A percentile compares a stretch with the other conserved stretches of the same genome.
Conservation (phyloP, 2,329 filamentous ascomycete genomes). For the Fusarium pseudonygamai region DNA sequence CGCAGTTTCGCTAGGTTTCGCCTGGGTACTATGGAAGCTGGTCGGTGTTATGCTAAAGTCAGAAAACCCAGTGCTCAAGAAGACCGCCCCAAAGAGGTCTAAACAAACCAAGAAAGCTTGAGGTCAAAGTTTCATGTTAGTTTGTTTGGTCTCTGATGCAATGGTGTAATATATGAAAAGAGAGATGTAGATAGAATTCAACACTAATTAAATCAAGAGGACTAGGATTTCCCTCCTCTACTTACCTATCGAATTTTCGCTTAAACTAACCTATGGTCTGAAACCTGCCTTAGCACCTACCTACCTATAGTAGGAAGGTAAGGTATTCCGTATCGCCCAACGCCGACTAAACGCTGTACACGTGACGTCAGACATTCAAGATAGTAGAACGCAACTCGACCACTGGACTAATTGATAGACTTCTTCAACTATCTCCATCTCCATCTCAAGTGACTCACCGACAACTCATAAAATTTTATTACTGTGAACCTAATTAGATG, state of each 20-base stretch:
- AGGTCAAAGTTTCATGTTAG: not conserved
- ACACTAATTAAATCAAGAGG: not conserved
- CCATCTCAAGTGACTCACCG: not conserved
- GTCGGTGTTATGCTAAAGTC: slow-evolving; percentile 19
- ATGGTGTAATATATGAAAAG: not conserved
- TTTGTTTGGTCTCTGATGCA: not conserved
- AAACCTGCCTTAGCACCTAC: not conserved
- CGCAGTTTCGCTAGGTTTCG: slow-evolving; percentile 70
- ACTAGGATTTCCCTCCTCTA: not conserved
- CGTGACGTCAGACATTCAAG: slow-evolving; percentile 39
- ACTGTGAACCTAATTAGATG: not conserved
- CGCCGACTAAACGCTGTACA: slow-evolving; percentile 15
- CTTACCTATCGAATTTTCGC: not conserved
- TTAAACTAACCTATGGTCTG: not conserved
- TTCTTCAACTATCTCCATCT: not conserved
- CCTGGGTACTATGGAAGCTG: slow-evolving; percentile 75
- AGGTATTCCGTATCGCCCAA: not conserved
- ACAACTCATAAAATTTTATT: slow-evolving; percentile 1
- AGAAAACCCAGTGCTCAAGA: not conserved
- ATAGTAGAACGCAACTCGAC: not conserved
- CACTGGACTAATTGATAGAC: not conserved
- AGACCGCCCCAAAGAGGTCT: slow-evolving; percentile 36
- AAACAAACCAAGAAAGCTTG: slow-evolving; percentile 17
- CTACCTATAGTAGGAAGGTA: not conserved
- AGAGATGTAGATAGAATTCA: not conserved